Conservation (phyloP, 306 rosid genomes). For the Trichosanthes cucumerina region DNA sequence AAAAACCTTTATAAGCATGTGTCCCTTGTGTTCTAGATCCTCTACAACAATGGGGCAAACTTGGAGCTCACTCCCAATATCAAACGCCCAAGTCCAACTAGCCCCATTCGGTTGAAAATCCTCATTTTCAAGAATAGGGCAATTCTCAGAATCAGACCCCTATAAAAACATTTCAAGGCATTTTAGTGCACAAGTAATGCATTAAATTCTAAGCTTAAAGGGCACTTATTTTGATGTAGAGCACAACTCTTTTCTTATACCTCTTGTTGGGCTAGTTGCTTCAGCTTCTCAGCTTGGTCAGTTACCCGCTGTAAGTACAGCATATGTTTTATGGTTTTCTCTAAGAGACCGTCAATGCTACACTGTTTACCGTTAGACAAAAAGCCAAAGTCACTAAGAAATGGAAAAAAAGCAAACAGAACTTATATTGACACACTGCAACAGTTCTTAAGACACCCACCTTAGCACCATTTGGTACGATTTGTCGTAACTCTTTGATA, state of each 20-base stretch:
- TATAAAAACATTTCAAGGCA: conserved; percentile 15
- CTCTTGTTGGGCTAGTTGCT: conserved; percentile 26
- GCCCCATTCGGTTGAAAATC: conserved; percentile 36
- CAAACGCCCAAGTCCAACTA: conserved; percentile 64
- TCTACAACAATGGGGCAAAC: conserved; percentile 74
- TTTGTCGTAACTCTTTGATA: conserved; percentile 82
- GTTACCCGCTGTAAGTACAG: conserved; percentile 47
- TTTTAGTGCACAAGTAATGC: not conserved
- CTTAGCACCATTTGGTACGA: conserved; percentile 73
- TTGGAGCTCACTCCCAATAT: conserved; percentile 36
- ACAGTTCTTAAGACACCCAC: conserved; percentile 20
- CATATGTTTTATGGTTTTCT: conserved; percentile 71
- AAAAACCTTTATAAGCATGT: conserved; percentile 70
- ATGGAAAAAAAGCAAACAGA: not conserved
- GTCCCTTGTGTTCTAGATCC: conserved; percentile 66
- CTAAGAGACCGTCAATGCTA: conserved; percentile 87
- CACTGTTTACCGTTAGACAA: conserved; percentile 39
- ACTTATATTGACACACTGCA: not conserved
- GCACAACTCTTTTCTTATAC: conserved; percentile 21
- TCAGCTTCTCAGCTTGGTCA: conserved; percentile 60
- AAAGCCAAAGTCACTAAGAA: not conserved
- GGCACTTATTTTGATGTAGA: not conserved
- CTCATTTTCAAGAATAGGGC: conserved; percentile 11
- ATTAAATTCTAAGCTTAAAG: not conserved
- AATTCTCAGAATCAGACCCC: conserved; percentile 32